Evolutionary conservation across 2,329 filamentous ascomycete species (phyloP).

Genomic region (Trichoderma semiorbis): DNA sequence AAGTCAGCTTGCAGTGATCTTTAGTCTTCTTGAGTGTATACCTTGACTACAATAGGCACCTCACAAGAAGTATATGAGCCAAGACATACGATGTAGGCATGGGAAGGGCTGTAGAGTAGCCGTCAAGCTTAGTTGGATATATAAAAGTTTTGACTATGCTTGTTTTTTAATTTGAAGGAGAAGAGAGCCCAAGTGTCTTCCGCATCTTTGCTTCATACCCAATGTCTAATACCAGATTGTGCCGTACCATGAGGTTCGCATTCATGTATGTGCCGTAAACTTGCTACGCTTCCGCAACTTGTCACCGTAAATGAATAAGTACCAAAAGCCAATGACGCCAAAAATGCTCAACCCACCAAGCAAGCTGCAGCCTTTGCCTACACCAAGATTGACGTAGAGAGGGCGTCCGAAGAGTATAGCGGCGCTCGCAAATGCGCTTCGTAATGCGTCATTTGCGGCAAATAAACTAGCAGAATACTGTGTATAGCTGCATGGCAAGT

Average conservation of each 20-base stretch:
- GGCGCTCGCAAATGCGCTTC: neutral
- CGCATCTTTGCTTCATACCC: neutral
- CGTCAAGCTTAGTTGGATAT: no score
- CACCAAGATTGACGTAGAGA: neutral
- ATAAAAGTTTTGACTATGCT: no score
- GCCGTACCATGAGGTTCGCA: neutral
- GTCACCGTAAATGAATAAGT: neutral
- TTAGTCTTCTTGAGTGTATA: no score
- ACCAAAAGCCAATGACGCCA: neutral
- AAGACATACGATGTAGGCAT: no score
- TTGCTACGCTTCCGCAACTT: neutral
- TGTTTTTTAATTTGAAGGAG: no score
- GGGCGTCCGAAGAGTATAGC: neutral
- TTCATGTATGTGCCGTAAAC: neutral
- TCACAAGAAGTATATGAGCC: no score
- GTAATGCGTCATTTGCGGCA: neutral
- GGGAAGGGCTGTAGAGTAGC: no score
- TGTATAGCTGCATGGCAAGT: conserved; percentile 29
- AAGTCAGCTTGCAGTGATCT: no score
- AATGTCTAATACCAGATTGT: neutral
- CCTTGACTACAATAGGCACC: no score
- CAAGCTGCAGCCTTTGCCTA: neutral
- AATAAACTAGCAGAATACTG: neutral
- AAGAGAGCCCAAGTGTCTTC: no score
- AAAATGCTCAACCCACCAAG: neutral